Evolutionary conservation across 2,329 filamentous ascomycete species (phyloP), one percentile per base, ranked within the genome.

Genomic region (Claviceps digitariae): DNA sequence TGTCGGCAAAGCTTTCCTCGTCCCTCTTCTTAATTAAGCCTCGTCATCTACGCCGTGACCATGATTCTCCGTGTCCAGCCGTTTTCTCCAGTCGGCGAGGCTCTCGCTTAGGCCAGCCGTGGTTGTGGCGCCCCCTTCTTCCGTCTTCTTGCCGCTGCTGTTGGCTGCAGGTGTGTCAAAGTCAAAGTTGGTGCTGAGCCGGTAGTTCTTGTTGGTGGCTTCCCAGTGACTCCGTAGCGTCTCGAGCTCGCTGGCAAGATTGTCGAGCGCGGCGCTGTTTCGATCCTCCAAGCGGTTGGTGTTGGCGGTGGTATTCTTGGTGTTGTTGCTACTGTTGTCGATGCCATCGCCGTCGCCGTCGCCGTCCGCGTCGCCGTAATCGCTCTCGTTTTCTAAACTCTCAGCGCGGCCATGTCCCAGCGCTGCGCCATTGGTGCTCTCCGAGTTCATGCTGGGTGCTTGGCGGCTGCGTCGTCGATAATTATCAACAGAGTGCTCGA

Each of bases 151-250:
- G 49, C 53, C 54, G 36, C 58, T 61, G 13, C 6, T 27, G 25
- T 25, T 46, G 23, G 15, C 61, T 6, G 61, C 73, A 23, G 65
- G 59, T 54, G 54, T 38, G 20, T 95, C 90, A 61, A 94, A 90
- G 65, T 96, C 90, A 62, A 95, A 94, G 51, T 86, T 83, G 63
- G 85, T 90, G 68, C 88, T 95, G 46, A 96, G 73, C 25, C 93
- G 85, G 68, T 97, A 96, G 63, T 88, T 94, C 69, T 94, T 93
- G 72, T 91, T 96, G 13, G 90, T 95, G 41, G 85, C 88, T 71
- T 97, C 90, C 93, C 93, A 98, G 62, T 96, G 90, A 51, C 77
- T 87, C 51, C 91, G 82, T 48, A 98, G 76, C 13, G 87, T 86
- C 66, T 98, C 93, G 8, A 98, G 81, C 71, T 98, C 93, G 57